Conservation (phyloP, 441 rosid species). For the Erysimum pusillum region DNA sequence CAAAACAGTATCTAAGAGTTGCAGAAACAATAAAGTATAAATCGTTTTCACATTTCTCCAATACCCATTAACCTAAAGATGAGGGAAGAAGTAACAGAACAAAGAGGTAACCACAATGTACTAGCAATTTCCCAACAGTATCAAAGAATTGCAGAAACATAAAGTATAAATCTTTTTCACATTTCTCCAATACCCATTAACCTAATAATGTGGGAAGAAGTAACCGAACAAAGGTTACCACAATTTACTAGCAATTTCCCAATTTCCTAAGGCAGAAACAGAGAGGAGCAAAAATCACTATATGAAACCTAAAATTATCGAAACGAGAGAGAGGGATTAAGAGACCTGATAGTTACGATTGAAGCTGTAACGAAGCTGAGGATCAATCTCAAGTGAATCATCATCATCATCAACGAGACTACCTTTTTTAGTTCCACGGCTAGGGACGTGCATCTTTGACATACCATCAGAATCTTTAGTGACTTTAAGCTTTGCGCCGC, state of each 20-base stretch:
- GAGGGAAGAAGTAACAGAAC: no score
- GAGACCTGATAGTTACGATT: conserved; percentile 81
- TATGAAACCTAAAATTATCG: neutral
- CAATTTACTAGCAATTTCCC: neutral
- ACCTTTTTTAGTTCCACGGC: conserved; percentile 43
- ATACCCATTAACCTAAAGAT: neutral
- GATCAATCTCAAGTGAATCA: conserved; percentile 72
- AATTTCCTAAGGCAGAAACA: conserved; percentile 4
- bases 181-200: no score
- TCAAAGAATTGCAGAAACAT: no score
- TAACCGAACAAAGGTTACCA: no score
- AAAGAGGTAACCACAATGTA: no score
- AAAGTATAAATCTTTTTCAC: no score
- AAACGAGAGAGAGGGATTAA: neutral
- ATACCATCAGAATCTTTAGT: conserved; percentile 76
- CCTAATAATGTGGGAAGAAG: no score
- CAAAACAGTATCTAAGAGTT: no score
- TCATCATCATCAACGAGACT: conserved; percentile 52
- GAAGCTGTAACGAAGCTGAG: conserved; percentile 95
- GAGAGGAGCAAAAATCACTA: conserved; percentile 3
- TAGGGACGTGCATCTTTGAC: conserved; percentile 87
- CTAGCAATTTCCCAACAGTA: no score
- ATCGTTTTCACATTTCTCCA: conserved; percentile 11
- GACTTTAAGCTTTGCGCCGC: conserved; percentile 78
- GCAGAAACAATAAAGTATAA: neutral